Evolutionary conservation across 768 basidiomycete genomes (phyloP), one percentile per base, ranked within the genome.

Genomic region (Amanita jacksonii): DNA sequence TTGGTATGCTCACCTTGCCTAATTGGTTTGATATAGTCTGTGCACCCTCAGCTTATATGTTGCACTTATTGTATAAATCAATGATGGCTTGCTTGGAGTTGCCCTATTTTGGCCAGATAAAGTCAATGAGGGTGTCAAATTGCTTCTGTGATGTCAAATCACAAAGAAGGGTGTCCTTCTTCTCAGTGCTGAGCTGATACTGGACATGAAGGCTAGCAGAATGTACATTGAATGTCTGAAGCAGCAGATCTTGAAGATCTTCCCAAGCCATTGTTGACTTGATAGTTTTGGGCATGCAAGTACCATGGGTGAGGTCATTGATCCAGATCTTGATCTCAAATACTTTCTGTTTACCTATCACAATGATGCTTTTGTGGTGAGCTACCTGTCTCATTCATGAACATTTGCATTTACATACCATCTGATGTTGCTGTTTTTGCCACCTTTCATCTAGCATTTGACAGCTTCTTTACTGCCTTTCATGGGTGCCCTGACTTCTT

Each of bases 161-260:
- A 24, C 45, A 46, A 24, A 40, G 45, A 15, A 33, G 25, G 23
- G 45, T 46, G 38, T 41, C 45, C 33, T 46, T 46, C 20, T 32
- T 46, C 28, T 46, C 38, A 7, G 45, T 46, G 28, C 38, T 41
- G 23, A 39, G 40, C 12, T 38, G 45, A 41, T 46, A 39, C 20
- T 46, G 45, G 24, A 19, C 38, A 31, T 46, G 45, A 25, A 36
- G 24, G 24, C 33, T 27, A 32, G 35, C 15, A 16, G 35, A 22
- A 44, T 34, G 24, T 20, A 16, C 33, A 19, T 44, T 16, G 33
- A 44, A 34, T 32, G 35, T 18, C 33, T 16, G 35, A 18, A 35
- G 35, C 10, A 27, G 31, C 33, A 44, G 22, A 22, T 24, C 37
- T 38, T 38, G 37, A 38, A 38, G 37, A 22, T 38, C 37, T 22